Evolutionary conservation across 495 filamentous ascomycete genomes (phyloP).

Genomic region (Podospora bellae-mahoneyi): DNA sequence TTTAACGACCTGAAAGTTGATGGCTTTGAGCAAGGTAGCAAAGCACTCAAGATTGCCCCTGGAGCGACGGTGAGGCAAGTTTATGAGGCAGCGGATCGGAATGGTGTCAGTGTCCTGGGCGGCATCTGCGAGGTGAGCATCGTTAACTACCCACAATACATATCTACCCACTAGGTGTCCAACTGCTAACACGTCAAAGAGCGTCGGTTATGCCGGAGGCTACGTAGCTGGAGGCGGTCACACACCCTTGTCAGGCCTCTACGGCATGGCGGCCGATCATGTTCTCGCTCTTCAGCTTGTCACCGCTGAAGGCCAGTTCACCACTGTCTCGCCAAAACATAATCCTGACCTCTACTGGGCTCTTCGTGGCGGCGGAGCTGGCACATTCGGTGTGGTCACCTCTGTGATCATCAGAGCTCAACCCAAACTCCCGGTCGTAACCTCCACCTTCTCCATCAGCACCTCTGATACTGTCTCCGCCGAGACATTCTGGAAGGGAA

Average conservation of each 20-base stretch:
- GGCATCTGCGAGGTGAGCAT: conserved; percentile 35
- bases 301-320: conserved; percentile 40
- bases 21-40: conserved; percentile 38
- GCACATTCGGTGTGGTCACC: conserved; percentile 53
- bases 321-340: conserved; percentile 39
- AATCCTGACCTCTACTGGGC: conserved; percentile 53
- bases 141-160: too few relatives aligned
- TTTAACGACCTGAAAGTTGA: conserved; percentile 17
- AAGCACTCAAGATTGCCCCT: conserved; percentile 54
- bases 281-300: conserved; percentile 47
- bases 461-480: conserved; percentile 33
- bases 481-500: conserved; percentile 48
- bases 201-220: conserved; percentile 39
- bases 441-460: conserved; percentile 39
- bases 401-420: conserved; percentile 48
- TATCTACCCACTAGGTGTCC: background rate
- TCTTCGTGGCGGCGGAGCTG: conserved; percentile 48
- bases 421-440: conserved; percentile 36
- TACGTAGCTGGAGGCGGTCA: conserved; percentile 46
- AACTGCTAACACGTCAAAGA: background rate
- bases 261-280: conserved; percentile 49
- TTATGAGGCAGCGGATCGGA: conserved; percentile 44
- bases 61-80: conserved; percentile 53
- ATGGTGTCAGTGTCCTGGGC: conserved; percentile 49
- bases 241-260: conserved; percentile 36